Conservation (phyloP, 306 rosid species). For the Alnus glutinosa region DNA sequence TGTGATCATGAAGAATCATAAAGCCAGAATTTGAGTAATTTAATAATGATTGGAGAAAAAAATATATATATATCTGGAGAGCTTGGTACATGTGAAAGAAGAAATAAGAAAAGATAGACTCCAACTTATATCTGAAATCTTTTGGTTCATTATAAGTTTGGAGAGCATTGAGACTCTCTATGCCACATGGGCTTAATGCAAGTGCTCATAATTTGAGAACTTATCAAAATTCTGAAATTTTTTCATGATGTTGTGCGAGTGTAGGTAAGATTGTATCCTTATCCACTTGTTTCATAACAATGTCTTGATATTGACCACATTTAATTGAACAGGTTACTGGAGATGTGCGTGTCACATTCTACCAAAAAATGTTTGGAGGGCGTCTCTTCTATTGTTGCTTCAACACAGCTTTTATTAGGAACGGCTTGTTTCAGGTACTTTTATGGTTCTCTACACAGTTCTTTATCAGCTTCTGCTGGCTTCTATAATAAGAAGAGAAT, state of each 20-base stretch:
- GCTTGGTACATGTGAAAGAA: no score
- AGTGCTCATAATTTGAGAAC: not conserved
- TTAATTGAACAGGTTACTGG: constrained; percentile 66
- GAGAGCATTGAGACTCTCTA: not conserved
- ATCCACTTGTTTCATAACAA: constrained; percentile 14
- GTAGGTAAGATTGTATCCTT: constrained; percentile 10
- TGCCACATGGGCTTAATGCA: not conserved
- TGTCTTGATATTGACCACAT: constrained; percentile 7
- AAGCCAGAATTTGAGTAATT: no score
- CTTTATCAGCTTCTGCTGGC: constrained; percentile 9
- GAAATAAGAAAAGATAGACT: not conserved
- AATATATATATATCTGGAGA: no score
- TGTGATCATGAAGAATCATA: no score
- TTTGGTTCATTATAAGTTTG: not conserved
- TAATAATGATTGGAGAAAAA: no score
- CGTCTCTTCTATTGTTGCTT: constrained; percentile 94
- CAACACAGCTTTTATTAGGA: constrained; percentile 82
- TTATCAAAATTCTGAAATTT: no score
- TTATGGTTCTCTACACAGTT: constrained; percentile 14
- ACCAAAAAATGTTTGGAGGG: constrained; percentile 87
- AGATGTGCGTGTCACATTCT: constrained; percentile 84
- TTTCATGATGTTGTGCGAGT: not conserved
- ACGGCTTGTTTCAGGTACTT: constrained; percentile 80
- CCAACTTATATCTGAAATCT: not conserved
- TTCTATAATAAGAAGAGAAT: constrained; percentile 15